A percentile compares a stretch with the other conserved stretches of the same genome.
phyloP scores from a whole-genome alignment of 2,329 filamentous ascomycete species.

The Thermothelomyces thermophilus region DNA sequence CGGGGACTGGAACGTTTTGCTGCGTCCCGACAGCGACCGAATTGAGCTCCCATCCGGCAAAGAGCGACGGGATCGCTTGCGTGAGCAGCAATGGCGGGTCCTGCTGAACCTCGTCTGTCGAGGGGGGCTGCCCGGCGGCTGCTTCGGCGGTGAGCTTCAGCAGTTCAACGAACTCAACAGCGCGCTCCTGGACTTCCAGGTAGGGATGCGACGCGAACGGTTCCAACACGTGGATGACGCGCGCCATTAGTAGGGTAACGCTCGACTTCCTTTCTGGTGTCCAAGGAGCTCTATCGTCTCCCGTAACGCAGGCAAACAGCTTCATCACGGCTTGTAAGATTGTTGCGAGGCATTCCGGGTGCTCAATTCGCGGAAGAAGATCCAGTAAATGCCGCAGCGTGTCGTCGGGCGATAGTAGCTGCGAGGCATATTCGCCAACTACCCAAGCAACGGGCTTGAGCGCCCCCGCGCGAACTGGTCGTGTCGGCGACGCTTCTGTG shows the following conservation, averaged over 20 bases:
- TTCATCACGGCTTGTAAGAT: constrained; percentile 83
- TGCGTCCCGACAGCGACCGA: constrained; percentile 81
- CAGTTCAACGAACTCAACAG: constrained; percentile 86
- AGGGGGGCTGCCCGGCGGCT: constrained; percentile 56
- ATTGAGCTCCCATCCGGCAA: constrained; percentile 81
- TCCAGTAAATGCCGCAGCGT: constrained; percentile 70
- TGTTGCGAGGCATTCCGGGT: constrained; percentile 64
- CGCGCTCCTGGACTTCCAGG: constrained; percentile 89
- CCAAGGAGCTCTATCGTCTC: constrained; percentile 61
- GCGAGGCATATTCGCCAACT: constrained; percentile 77
- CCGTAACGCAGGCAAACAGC: constrained; percentile 67
- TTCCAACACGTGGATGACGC: constrained; percentile 77
- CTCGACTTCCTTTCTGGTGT: constrained; percentile 65
- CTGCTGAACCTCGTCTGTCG: constrained; percentile 45
- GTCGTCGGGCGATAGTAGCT: constrained; percentile 62
- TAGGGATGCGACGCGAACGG: constrained; percentile 73
- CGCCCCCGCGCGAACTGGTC: constrained; percentile 54
- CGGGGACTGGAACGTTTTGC: constrained; percentile 73
- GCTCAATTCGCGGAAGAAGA: constrained; percentile 47
- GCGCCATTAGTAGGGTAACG: constrained; percentile 69
- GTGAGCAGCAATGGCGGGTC: constrained; percentile 80
- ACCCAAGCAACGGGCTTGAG: constrained; percentile 77
- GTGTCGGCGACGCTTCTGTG: constrained; percentile 47
- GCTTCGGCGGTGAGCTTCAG: constrained; percentile 84
- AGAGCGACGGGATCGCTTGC: constrained; percentile 83